Conservation (phyloP, 345 rosid species). For the Boechera stricta region DNA sequence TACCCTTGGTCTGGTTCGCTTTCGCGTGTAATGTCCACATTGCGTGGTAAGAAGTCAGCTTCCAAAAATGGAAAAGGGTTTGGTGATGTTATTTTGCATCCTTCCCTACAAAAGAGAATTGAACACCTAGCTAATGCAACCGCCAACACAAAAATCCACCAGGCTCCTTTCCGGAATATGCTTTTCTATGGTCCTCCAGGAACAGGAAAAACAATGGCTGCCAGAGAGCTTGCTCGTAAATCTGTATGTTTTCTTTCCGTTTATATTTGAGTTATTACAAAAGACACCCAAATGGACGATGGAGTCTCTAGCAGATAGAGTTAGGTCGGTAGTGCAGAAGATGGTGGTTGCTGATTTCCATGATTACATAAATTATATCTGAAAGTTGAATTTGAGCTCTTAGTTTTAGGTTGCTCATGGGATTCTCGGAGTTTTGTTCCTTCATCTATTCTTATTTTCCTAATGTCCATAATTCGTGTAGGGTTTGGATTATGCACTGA, state of each 20-base stretch:
- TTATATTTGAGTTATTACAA: neutral
- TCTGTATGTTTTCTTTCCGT: slow-evolving; percentile 63
- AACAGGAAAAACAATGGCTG: slow-evolving; percentile 99
- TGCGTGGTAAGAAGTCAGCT: slow-evolving; percentile 55
- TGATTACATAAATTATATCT: neutral
- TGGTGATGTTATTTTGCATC: slow-evolving; percentile 95
- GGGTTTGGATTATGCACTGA: slow-evolving; percentile 99
- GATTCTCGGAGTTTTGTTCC: neutral
- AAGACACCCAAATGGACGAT: slow-evolving; percentile 9
- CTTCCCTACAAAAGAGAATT: slow-evolving; percentile 80
- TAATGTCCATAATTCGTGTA: slow-evolving; percentile 36
- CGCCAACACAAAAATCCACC: slow-evolving; percentile 94
- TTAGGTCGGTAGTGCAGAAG: neutral
- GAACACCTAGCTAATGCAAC: slow-evolving; percentile 86
- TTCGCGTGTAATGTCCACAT: slow-evolving; percentile 55
- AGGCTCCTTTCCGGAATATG: slow-evolving; percentile 95
- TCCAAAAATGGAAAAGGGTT: slow-evolving; percentile 70
- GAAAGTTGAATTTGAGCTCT: slow-evolving; percentile 9
- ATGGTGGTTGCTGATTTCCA: slow-evolving; percentile 23
- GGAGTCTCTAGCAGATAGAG: slow-evolving; percentile 13
- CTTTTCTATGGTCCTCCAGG: slow-evolving; percentile 99
- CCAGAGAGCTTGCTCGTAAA: slow-evolving; percentile 86
- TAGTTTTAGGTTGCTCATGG: slow-evolving; percentile 12
- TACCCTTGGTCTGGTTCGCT: slow-evolving; percentile 94
- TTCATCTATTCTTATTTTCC: neutral